Conservation (phyloP, 2,329 filamentous ascomycete genomes). For the Colletotrichum destructivum region DNA sequence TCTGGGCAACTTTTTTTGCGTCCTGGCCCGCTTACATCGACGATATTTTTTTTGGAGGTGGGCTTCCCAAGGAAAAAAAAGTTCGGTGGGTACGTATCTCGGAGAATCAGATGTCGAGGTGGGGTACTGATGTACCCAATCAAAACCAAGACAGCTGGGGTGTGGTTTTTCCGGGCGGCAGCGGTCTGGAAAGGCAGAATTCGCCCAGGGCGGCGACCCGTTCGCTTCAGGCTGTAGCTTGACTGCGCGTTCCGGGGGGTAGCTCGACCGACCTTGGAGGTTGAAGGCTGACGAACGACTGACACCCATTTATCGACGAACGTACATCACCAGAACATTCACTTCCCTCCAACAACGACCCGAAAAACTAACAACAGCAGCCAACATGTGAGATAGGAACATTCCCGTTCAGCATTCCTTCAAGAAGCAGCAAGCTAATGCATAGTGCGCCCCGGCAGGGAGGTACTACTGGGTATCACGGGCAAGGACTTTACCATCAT, state of each 20-base stretch:
- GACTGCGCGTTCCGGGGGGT: conserved; percentile 54
- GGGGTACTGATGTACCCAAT: conserved; percentile 27
- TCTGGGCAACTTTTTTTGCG: conserved; percentile 43
- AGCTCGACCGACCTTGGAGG: conserved; percentile 36
- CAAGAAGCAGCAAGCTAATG: conserved; percentile 41
- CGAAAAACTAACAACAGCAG: conserved; percentile 36
- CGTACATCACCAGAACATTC: conserved; percentile 35
- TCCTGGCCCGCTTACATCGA: conserved; percentile 47
- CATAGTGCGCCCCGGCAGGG: conserved; percentile 69
- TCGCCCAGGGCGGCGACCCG: conserved; percentile 18
- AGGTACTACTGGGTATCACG: conserved; percentile 97
- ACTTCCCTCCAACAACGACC: conserved; percentile 13
- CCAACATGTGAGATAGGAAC: conserved; percentile 49
- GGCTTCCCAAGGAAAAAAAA: conserved; percentile 56
- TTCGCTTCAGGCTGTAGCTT: conserved; percentile 59
- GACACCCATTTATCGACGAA: conserved; percentile 25
- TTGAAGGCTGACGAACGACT: conserved; percentile 39
- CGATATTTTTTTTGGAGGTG: conserved; percentile 45
- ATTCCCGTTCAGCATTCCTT: not conserved
- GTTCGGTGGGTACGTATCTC: conserved; percentile 47
- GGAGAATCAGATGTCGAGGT: conserved; percentile 37
- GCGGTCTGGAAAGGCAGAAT: conserved; percentile 55
- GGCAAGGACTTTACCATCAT: conserved; percentile 99
- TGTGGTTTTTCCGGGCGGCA: conserved; percentile 36
- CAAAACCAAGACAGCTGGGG: not conserved